These are phyloP conservation scores for Oropetium thomaeum DNA, from an alignment of 176 grass and related monocot species.

Conservation along the genomic window DNA sequence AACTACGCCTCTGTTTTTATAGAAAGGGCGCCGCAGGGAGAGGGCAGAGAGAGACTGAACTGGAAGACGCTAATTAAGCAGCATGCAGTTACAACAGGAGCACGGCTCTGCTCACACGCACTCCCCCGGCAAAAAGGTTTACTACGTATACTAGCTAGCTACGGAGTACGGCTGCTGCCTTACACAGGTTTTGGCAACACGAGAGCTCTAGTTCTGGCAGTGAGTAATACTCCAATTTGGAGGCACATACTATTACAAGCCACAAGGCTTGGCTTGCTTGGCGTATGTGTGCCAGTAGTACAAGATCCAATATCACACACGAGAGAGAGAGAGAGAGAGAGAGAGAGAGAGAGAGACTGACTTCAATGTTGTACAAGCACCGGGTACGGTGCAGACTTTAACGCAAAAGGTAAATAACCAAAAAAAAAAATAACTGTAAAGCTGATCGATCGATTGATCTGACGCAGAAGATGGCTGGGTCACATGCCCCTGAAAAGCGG, in stretches of 20 bases:
- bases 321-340: no score
- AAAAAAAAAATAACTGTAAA: no score
- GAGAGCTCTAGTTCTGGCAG: no score
- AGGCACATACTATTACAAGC: neutral
- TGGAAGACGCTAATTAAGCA: neutral
- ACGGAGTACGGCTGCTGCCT: neutral
- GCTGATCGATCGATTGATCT: neutral
- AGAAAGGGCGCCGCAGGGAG: neutral
- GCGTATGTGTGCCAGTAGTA: neutral
- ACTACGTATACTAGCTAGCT: neutral
- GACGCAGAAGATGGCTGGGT: constrained; percentile 3
- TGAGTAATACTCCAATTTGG: constrained; percentile 1
- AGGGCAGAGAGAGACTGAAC: neutral
- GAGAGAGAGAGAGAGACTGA: no score
- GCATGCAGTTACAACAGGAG: neutral
- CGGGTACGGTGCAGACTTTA: neutral
- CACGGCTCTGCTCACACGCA: constrained; percentile 34
- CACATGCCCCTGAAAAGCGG: constrained; percentile 31
- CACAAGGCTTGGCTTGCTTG: constrained; percentile 11
- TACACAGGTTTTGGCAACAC: neutral
- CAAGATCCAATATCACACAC: constrained; percentile 23
- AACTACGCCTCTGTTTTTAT: constrained; percentile 16
- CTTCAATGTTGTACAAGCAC: neutral
- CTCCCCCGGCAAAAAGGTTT: constrained; percentile 5
- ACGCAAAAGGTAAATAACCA: neutral